A percentile compares a stretch with the other conserved stretches of the same genome.
phyloP scores from a whole-genome alignment of 2,329 filamentous ascomycete genomes.

The Ampelomyces quisqualis region DNA sequence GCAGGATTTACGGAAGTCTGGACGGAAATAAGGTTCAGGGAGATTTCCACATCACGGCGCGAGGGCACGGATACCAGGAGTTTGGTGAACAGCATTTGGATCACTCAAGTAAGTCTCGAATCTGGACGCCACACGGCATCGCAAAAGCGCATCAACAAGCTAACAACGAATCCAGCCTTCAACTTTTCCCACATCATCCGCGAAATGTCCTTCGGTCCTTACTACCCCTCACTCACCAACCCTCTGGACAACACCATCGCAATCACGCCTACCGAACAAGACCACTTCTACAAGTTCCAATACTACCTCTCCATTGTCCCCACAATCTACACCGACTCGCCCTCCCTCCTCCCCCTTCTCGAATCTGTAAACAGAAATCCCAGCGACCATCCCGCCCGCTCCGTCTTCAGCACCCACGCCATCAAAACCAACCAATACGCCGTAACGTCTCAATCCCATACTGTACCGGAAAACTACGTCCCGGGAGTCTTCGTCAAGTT shows the following conservation, averaged over 20 bases:
- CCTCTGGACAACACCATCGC: conserved; percentile 91
- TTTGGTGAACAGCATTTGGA: conserved; percentile 72
- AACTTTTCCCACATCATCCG: conserved; percentile 98
- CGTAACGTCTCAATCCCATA: conserved; percentile 81
- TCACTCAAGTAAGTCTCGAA: conserved; percentile 68
- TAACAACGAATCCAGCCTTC: conserved; percentile 63
- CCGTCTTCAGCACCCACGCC: conserved; percentile 52
- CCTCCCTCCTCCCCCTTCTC: conserved; percentile 51
- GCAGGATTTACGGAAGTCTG: conserved; percentile 84
- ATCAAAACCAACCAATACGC: conserved; percentile 97
- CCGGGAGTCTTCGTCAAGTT: conserved; percentile 98
- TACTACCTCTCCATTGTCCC: conserved; percentile 96
- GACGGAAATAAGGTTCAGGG: conserved; percentile 96
- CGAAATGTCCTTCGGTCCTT: conserved; percentile 95
- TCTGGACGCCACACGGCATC: background rate
- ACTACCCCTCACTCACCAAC: conserved; percentile 90
- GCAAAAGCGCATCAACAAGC: background rate
- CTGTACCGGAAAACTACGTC: conserved; percentile 67
- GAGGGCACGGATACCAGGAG: conserved; percentile 92
- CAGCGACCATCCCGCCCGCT: conserved; percentile 37
- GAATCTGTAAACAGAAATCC: conserved; percentile 40
- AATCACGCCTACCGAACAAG: conserved; percentile 71
- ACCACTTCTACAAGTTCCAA: conserved; percentile 93
- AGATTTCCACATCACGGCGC: conserved; percentile 95
- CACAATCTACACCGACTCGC: conserved; percentile 73